Conservation (phyloP, 805 yeast genomes). For the Limtongia smithiae region DNA sequence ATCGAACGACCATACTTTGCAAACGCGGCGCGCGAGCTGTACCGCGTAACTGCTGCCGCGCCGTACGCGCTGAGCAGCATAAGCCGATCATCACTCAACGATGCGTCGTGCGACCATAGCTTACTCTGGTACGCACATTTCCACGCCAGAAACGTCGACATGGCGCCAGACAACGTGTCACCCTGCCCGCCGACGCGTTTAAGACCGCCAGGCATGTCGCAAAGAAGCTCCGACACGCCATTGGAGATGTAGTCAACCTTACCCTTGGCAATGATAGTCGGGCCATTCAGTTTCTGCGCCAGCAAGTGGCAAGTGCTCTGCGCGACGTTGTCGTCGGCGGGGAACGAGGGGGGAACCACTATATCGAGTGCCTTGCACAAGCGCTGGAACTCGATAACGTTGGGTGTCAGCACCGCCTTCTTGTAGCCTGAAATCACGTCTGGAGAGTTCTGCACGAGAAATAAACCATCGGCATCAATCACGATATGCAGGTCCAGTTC, state of each 20-base stretch:
- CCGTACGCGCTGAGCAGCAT: constrained; percentile 53
- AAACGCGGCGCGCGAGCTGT: constrained; percentile 64
- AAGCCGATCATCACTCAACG: constrained; percentile 37
- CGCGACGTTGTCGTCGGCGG: constrained; percentile 1
- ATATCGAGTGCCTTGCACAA: constrained; percentile 39
- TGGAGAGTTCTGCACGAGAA: constrained; percentile 57
- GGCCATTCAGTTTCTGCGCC: constrained; percentile 51
- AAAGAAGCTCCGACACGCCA: constrained; percentile 44
- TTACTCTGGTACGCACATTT: constrained; percentile 56
- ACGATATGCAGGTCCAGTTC: constrained; percentile 64
- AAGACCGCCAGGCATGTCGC: constrained; percentile 56
- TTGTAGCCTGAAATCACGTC: constrained; percentile 51
- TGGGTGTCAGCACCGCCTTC: constrained; percentile 79
- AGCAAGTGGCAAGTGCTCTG: constrained; percentile 38
- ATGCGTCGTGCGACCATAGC: constrained; percentile 53
- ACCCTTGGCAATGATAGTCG: constrained; percentile 74
- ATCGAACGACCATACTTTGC: constrained; percentile 64
- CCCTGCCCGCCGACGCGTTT: constrained; percentile 97
- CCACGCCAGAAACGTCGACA: constrained; percentile 84
- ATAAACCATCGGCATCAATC: constrained; percentile 88
- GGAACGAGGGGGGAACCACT: constrained; percentile 4
- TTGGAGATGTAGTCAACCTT: constrained; percentile 57
- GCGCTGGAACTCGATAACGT: constrained; percentile 77
- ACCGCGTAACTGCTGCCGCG: constrained; percentile 65
- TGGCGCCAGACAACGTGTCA: constrained; percentile 80